Evolutionary conservation across 163 green algal species (phyloP), one percentile per base, ranked within the genome.

Genomic region (Botryococcus braunii): DNA sequence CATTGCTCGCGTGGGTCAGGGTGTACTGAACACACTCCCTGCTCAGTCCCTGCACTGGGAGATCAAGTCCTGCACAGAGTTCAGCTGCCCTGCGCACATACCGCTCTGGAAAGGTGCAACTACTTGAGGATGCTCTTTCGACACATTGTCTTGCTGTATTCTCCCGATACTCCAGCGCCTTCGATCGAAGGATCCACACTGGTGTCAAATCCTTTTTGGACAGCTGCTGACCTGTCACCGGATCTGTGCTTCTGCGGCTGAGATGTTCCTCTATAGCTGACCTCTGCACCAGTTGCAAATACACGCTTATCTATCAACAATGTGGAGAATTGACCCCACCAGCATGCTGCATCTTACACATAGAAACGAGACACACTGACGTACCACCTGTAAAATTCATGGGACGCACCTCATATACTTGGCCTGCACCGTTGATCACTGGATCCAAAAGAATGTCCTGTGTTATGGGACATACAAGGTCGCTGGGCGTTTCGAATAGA

Each of bases 381-480:
- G 56, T 47, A 21, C 13, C 46, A 13, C 13, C 46, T 21, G 46
- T 52, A 21, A 52, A 21, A 55, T 17, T 27, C 17, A 23, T 55
- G 46, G 23, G 46, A 23, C 17, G 46, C 46, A 23, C 17, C 17
- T 17, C 46, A 27, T 29, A 17, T 46, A 65, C 60, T 39, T 66
- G 60, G 60, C 62, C 75, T 48, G 50, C 72, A 36, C 13, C 63
- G 41, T 48, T 72, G 1, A 80, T 64, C 46, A 80, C 74, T 1
- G 74, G 74, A 38, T 80, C 62, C 2, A 50, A 34, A 46, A 77
- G 74, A 0, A 65, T 23, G 0, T 69, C 36, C 5, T 75, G 69
- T 0, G 74, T 75, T 47, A 88, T 69, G 5, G 73, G 56, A 63
- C 77, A 69, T 36, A 84, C 34, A 64, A 82, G 40, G 46, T 82